Evolutionary conservation across 2,329 filamentous ascomycete species (phyloP), one percentile per base, ranked within the genome.

Genomic region (Penicillium palitans): DNA sequence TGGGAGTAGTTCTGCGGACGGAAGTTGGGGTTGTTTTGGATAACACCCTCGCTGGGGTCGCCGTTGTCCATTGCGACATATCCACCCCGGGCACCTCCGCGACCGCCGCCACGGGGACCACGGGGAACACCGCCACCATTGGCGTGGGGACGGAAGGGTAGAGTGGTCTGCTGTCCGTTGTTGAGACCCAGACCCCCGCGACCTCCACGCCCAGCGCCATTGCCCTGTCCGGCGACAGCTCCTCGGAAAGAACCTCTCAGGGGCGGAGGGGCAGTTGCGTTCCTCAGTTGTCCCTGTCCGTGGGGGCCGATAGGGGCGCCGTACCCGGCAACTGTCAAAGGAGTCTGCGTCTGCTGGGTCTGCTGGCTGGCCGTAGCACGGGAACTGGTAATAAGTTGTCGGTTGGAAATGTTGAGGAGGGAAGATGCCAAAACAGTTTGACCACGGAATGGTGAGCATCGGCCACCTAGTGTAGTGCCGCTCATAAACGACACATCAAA

Each of bases 401-500:
- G 88, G 70, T 93, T 82, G 1, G 88, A 88, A 57, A 96, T 80
- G 76, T 99, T 99, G 35, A 99, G 83, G 2, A 98, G 92, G 0
- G 90, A 90, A n/a, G 90, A 89, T 7, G 89, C 85, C 2, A 91
- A 86, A 4, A 99, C 92, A 0, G 95, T 97, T 73, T 95, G 93
- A 52, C 95, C 95, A 37, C 93, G 87, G 86, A 99, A 99, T 39
- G 91, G 87, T 27, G 92, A 91, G 72, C 93, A 96, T 59, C 95
- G 88, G 57, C 93, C 92, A 59, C 91, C 90, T 17, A 99, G 83
- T 0, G 90, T 95, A 2, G 93, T 97, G 62, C 95, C 95, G 70
- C 92, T 96, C 93, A 99, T 98, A 76, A 99, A 99, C 0, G 91
- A 90, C 13, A 86, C 85, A 73, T 99, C 96, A 76, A 96, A 99